Conservation (phyloP, 192 early-diverging fungal species). For the Linnemannia schmuckeri region DNA sequence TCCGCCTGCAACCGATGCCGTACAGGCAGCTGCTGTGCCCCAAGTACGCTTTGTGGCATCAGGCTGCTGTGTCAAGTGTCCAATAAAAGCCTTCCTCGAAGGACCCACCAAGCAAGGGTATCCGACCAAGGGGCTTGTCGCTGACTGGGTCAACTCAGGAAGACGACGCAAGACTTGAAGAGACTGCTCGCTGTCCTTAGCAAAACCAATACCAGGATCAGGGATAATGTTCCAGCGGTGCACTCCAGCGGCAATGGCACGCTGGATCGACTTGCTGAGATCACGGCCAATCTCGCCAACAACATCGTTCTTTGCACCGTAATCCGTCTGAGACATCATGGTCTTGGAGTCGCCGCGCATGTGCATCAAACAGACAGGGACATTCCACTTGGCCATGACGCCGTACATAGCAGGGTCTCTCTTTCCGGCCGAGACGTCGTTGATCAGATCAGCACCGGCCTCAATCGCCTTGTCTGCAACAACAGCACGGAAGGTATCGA, state of each 20-base stretch:
- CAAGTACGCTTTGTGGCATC: conserved; percentile 81
- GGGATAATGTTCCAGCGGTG: conserved; percentile 96
- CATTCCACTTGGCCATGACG: conserved; percentile 80
- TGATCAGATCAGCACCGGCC: conserved; percentile 94
- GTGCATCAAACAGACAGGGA: conserved; percentile 96
- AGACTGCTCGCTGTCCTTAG: conserved; percentile 90
- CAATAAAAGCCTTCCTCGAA: conserved; percentile 94
- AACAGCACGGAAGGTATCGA: conserved; percentile 91
- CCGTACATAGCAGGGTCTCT: conserved; percentile 85
- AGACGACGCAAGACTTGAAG: conserved; percentile 87
- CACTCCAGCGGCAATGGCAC: conserved; percentile 85
- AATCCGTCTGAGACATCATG: conserved; percentile 89
- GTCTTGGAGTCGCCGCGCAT: conserved; percentile 96
- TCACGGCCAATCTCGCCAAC: conserved; percentile 77
- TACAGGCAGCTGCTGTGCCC: conserved; percentile 92
- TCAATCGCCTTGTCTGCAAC: conserved; percentile 91
- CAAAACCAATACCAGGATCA: conserved; percentile 98
- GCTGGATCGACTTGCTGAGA: conserved; percentile 75
- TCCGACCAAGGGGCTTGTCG: conserved; percentile 65
- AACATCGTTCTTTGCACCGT: conserved; percentile 74
- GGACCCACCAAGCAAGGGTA: conserved; percentile 95
- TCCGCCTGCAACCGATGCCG: conserved; percentile 84
- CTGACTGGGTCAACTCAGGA: conserved; percentile 63
- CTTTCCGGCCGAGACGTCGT: conserved; percentile 93
- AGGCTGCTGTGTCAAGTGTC: conserved; percentile 71